phyloP scores from a whole-genome alignment of 2,329 filamentous ascomycete species.

The Phyllosticta ampelicida region DNA sequence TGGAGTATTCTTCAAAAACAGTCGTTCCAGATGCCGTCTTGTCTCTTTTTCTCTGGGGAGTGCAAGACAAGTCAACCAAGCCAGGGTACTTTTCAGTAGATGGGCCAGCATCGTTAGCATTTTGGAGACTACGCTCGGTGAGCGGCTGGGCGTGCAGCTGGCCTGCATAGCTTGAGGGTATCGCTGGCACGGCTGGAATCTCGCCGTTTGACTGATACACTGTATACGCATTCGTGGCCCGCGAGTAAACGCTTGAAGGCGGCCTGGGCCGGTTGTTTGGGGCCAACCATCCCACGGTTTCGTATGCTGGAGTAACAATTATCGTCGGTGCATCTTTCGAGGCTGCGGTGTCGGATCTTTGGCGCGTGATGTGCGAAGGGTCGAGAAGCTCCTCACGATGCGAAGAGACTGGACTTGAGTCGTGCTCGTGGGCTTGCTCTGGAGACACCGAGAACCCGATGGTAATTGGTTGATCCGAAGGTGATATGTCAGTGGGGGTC shows the following conservation, averaged over 20 bases:
- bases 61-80: background rate
- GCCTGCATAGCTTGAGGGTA: constrained; percentile 1
- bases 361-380: constrained; percentile 17
- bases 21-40: constrained; percentile 47
- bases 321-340: constrained; percentile 39
- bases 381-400: background rate
- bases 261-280: constrained; percentile 44
- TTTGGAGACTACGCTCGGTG: background rate
- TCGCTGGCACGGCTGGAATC: constrained; percentile 40
- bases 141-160: background rate
- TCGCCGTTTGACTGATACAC: constrained; percentile 18
- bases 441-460: constrained; percentile 60
- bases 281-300: constrained; percentile 42
- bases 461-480: constrained; percentile 58
- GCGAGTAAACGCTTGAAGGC: constrained; percentile 53
- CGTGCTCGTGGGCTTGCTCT: constrained; percentile 33
- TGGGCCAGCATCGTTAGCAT: background rate
- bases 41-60: background rate
- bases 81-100: background rate
- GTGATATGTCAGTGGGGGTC: constrained; percentile 45
- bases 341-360: constrained; percentile 28
- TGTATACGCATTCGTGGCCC: constrained; percentile 32
- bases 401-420: constrained; percentile 1
- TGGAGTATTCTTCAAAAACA: constrained; percentile 59
- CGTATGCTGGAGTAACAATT: constrained; percentile 42